Conservation (phyloP, 1,284 basidiomycete species). For the Naganishia liquefaciens region DNA sequence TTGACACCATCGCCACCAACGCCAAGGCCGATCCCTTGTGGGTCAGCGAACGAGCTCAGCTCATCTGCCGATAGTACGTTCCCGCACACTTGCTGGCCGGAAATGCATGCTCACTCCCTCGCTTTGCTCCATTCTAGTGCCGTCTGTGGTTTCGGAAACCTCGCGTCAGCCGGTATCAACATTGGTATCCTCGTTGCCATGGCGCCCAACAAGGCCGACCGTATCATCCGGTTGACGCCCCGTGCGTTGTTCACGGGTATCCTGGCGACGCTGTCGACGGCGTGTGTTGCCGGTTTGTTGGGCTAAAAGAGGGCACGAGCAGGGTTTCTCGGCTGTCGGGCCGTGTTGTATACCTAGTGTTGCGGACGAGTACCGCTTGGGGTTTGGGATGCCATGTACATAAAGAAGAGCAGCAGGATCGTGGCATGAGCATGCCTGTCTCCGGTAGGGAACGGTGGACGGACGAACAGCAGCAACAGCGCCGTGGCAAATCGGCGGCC, state of each 20-base stretch:
- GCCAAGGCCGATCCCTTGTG: conserved; percentile 32
- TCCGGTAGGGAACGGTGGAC: too few relatives aligned
- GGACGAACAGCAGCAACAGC: too few relatives aligned
- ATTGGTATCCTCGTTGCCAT: conserved; percentile 83
- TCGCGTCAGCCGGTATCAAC: conserved; percentile 76
- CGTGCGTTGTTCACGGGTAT: conserved; percentile 67
- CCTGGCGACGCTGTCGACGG: conserved; percentile 39
- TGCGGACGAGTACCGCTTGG: conserved; percentile 13
- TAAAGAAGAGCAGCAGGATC: too few relatives aligned
- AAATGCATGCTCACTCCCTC: neutral
- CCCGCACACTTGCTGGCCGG: neutral
- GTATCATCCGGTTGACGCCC: conserved; percentile 69
- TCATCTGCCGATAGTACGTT: conserved; percentile 40
- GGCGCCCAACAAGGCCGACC: conserved; percentile 70
- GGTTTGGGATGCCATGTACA: neutral
- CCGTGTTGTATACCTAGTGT: conserved; percentile 16
- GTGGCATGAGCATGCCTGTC: too few relatives aligned
- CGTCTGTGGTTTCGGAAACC: conserved; percentile 85
- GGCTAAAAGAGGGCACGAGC: neutral
- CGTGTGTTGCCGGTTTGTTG: conserved; percentile 37
- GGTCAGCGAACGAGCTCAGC: conserved; percentile 37
- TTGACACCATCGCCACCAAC: conserved; percentile 54
- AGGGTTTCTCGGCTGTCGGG: neutral
- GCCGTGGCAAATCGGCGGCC: too few relatives aligned
- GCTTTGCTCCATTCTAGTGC: conserved; percentile 62